These are phyloP conservation scores for Arctium lappa DNA, from an alignment of 129 eudicot species.

Conservation along the genomic window DNA sequence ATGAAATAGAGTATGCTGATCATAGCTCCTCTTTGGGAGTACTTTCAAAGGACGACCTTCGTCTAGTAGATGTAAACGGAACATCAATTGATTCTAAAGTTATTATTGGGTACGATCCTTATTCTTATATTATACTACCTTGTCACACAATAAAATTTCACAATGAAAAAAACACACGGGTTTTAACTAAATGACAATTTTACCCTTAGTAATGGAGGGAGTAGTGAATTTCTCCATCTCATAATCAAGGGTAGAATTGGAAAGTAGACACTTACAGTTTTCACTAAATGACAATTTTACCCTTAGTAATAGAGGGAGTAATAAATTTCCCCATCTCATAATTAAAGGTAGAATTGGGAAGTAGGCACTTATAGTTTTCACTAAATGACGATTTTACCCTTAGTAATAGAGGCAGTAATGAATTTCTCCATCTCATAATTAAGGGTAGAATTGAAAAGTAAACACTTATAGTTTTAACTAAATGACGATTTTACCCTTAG, in stretches of 20 bases:
- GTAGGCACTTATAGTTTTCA: no score
- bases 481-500: no score
- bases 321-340: neutral
- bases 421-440: no score
- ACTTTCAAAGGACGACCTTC: conserved; percentile 66
- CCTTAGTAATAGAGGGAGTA: neutral
- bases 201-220: neutral
- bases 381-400: no score
- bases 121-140: neutral
- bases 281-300: neutral
- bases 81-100: conserved; percentile 42
- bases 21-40: conserved; percentile 79
- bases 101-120: conserved; percentile 58
- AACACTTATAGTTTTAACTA: neutral
- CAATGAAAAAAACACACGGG: no score
- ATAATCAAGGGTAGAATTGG: neutral
- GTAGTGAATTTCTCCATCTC: neutral
- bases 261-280: neutral
- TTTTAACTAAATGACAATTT: neutral
- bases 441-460: no score
- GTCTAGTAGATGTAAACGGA: conserved; percentile 43
- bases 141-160: neutral
- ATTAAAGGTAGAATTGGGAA: neutral
- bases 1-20: conserved; percentile 80
- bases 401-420: no score